Evolutionary conservation across 495 filamentous ascomycete genomes (phyloP).

Genomic region (Niebla homalea): DNA sequence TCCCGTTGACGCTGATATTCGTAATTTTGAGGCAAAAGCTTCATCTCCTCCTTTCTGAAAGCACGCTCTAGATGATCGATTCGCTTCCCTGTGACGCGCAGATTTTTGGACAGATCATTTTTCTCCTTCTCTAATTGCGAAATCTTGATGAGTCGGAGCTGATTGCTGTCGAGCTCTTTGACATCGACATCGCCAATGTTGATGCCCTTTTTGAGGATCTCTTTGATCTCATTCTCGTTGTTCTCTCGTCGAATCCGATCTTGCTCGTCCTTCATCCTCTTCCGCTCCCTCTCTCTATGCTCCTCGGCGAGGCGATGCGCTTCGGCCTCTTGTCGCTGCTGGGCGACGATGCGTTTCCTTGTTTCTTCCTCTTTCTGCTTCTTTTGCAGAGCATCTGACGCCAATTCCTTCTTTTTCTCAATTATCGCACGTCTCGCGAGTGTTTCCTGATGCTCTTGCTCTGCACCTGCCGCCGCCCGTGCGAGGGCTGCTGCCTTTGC

Average conservation of each 20-base stretch:
- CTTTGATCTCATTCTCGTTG: constrained; percentile 87
- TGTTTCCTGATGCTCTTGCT: constrained; percentile 83
- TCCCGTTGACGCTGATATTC: constrained; percentile 72
- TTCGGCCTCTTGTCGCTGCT: constrained; percentile 79
- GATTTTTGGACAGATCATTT: constrained; percentile 77
- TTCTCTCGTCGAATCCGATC: constrained; percentile 87
- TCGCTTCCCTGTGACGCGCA: constrained; percentile 84
- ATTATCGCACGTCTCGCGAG: constrained; percentile 80
- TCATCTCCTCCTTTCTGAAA: constrained; percentile 85
- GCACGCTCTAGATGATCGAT: constrained; percentile 97
- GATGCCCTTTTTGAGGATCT: constrained; percentile 83
- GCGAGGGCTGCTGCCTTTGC: constrained; percentile 68
- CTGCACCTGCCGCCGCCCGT: constrained; percentile 71
- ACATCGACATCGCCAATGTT: constrained; percentile 66
- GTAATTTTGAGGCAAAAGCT: constrained; percentile 80
- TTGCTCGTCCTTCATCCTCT: constrained; percentile 78
- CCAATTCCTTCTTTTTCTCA: constrained; percentile 90
- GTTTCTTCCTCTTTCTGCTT: constrained; percentile 88
- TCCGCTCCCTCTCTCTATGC: constrained; percentile 77
- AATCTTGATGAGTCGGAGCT: constrained; percentile 85
- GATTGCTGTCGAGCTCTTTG: constrained; percentile 75
- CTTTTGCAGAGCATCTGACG: constrained; percentile 66
- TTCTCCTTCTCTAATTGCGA: constrained; percentile 95
- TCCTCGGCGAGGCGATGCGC: constrained; percentile 76
- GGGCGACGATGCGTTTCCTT: constrained; percentile 66